phyloP scores from a whole-genome alignment of 1,284 basidiomycete species.

The Ganoderma sinense region DNA sequence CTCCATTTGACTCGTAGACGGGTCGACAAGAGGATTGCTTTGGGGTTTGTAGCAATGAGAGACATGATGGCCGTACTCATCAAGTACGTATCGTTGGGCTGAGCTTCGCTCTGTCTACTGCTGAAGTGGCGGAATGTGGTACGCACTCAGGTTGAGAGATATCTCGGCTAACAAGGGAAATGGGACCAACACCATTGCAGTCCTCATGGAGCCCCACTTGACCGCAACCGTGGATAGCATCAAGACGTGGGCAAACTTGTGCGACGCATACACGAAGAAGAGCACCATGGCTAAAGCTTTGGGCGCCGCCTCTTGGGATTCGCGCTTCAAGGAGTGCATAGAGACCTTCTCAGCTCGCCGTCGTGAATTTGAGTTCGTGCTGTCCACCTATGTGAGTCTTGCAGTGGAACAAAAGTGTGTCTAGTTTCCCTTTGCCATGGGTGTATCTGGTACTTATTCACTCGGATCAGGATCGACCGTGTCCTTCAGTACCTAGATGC shows the following conservation, averaged over 20 bases:
- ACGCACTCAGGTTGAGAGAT: background rate
- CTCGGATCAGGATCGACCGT: constrained; percentile 12
- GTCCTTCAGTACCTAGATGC: background rate
- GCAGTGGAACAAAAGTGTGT: constrained; percentile 36
- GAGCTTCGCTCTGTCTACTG: background rate
- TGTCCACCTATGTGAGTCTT: constrained; percentile 42
- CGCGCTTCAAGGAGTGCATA: constrained; percentile 41
- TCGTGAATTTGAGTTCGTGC: constrained; percentile 40
- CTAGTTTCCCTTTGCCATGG: background rate
- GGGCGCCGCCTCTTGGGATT: constrained; percentile 45
- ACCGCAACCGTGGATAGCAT: constrained; percentile 35
- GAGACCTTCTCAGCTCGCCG: constrained; percentile 41
- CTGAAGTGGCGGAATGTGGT: background rate
- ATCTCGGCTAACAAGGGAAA: background rate
- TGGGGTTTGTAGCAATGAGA: constrained; percentile 51
- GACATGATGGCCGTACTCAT: constrained; percentile 52
- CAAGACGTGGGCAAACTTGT: constrained; percentile 37
- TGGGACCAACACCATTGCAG: constrained; percentile 25
- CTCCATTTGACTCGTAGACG: constrained; percentile 48
- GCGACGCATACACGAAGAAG: constrained; percentile 40
- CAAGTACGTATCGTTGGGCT: constrained; percentile 39
- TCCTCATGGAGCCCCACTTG: constrained; percentile 28
- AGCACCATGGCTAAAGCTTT: constrained; percentile 44
- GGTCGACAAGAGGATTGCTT: constrained; percentile 50
- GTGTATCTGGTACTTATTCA: constrained; percentile 30